Conservation (phyloP, 2,329 filamentous ascomycete genomes). For the Ambrosiella cleistominuta region DNA sequence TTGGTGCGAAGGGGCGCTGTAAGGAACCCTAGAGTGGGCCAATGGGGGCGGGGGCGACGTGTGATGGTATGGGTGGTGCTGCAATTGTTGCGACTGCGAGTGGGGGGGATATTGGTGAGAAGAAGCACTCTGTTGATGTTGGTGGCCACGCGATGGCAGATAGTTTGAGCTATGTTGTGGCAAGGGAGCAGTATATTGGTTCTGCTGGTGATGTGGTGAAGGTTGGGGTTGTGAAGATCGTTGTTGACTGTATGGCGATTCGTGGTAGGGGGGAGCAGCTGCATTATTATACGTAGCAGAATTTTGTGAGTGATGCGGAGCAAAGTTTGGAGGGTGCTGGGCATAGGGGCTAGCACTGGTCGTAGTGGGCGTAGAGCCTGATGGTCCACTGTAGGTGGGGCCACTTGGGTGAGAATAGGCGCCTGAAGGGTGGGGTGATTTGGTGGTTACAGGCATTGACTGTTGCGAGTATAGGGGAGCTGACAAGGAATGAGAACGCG, state of each 20-base stretch:
- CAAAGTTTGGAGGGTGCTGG: constrained; percentile 6
- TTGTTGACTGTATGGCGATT: constrained; percentile 7
- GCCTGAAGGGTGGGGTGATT: neutral
- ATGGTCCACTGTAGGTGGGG: neutral
- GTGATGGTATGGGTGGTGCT: constrained; percentile 10
- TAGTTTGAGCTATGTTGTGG: neutral
- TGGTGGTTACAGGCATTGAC: neutral
- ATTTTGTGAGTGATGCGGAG: constrained; percentile 5
- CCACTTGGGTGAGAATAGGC: neutral
- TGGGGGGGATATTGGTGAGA: constrained; percentile 5
- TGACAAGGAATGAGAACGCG: constrained; percentile 12
- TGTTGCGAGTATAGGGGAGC: constrained; percentile 11
- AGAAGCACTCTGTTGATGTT: neutral
- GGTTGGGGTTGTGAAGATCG: neutral
- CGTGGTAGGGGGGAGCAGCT: constrained; percentile 6
- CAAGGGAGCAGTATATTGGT: neutral
- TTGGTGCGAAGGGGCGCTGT: neutral
- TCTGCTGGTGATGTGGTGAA: neutral
- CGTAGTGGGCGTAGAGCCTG: neutral
- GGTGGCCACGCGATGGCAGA: neutral
- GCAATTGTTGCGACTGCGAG: constrained; percentile 5
- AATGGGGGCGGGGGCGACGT: constrained; percentile 17
- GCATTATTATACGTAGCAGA: constrained; percentile 7
- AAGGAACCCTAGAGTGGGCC: constrained; percentile 10
- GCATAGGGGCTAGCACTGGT: neutral